Percentiles rank a stretch among this genome's conserved stretches.
Evolutionary conservation across 163 green algal species (phyloP).

Genomic region (Botryococcus braunii): DNA sequence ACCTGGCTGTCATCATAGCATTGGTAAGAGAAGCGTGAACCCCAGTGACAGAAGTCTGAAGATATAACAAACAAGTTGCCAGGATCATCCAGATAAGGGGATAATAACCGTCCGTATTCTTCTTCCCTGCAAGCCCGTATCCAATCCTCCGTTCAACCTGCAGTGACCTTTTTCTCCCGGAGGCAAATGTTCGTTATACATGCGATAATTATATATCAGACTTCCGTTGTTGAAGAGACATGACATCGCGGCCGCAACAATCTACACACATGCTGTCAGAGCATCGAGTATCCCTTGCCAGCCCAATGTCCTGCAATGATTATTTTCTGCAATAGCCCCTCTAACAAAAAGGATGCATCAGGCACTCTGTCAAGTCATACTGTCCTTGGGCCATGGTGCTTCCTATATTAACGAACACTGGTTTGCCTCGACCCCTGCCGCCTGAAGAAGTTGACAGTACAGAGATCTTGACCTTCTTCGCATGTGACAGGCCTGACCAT

Average conservation of each 20-base stretch:
- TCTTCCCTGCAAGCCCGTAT: conserved; percentile 52
- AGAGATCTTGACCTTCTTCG: no score
- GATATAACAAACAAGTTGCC: conserved; percentile 86
- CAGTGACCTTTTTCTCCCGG: not conserved
- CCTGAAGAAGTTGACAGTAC: no score
- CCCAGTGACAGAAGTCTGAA: conserved; percentile 97
- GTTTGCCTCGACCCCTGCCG: no score
- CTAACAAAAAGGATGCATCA: no score
- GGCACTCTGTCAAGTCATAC: no score
- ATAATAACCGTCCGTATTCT: conserved; percentile 70
- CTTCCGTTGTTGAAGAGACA: not conserved
- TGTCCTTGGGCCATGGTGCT: no score
- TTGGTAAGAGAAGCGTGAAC: conserved; percentile 77
- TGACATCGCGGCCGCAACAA: not conserved
- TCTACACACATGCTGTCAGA: not conserved
- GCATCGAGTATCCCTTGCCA: not conserved
- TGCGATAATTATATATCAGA: not conserved
- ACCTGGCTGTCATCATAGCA: conserved; percentile 49
- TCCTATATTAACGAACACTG: no score
- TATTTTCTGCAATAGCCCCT: no score
- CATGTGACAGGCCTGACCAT: not conserved
- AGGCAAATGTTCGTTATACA: not conserved
- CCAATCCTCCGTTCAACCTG: not conserved
- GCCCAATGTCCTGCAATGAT: not conserved
- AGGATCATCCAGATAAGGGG: conserved; percentile 69